Base-by-base conservation (phyloP, 2,329 filamentous ascomycete genomes). In the Verticillium alfalfae region DNA sequence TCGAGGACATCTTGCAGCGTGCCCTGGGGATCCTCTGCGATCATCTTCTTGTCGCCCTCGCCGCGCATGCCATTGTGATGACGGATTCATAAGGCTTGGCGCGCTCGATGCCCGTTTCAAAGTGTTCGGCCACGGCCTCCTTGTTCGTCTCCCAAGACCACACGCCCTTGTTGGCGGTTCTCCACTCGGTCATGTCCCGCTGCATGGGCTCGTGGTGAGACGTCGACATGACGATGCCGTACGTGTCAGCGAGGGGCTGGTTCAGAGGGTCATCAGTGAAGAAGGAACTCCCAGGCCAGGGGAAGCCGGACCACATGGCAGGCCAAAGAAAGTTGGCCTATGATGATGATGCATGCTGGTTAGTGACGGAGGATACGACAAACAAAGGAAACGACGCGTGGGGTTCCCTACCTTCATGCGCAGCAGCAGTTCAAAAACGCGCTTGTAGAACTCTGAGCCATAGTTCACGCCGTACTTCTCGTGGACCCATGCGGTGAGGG, bases 181-280 rank as follows among this genome's bases (percentile, higher is more conserved):
- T 70, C 77, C 77, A 79, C 63, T 80, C 77, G 16, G 80, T 81
- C 8, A 84, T 86, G 9, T 81, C 79, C 31, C 85, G 78, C 66
- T 84, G 82, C 85, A 89, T 86, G 0, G 87, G 87, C 70, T 89
- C 87, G 13, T 87, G 87, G 67, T 89, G 86, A 0, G 83, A 85
- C 0, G 85, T 87, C 3, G 84, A 85, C 70, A 89, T 82, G 3
- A 88, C 84, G 49, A 89, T 84, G 2, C 84, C 86, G 62, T 86
- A 88, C 60, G 82, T 80, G 61, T 89, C 83, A 0, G 87, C 87
- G 5, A 86, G 76, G 3, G 79, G 76, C 64, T 87, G 83, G 56
- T 83, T 89, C 7, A 78, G 73, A 0, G 80, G 75, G 59, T 89
- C 86, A 57, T 89, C 87, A 0, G 84, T 80, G 66, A 85, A 84